Conservation (phyloP, 208 protist genomes). For the Zelonia costaricensis region DNA sequence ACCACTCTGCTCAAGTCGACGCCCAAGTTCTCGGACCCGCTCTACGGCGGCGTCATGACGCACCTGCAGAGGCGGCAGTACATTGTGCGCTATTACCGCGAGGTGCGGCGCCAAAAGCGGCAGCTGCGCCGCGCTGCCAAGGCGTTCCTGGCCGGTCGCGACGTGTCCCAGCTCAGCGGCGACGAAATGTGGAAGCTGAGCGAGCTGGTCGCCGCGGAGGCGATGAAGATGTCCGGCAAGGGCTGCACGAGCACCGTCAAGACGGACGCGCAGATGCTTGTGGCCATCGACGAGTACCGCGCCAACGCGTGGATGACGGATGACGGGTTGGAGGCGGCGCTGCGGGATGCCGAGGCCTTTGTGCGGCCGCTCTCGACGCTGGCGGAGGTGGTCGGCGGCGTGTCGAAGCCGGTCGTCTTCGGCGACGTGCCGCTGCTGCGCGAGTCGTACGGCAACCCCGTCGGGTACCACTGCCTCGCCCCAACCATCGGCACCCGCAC, state of each 20-base stretch:
- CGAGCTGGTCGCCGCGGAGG: constrained; percentile 45
- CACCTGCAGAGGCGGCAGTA: constrained; percentile 63
- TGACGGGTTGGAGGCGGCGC: constrained; percentile 26
- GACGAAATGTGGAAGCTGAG: constrained; percentile 81
- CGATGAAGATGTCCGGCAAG: constrained; percentile 38
- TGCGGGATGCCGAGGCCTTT: constrained; percentile 38
- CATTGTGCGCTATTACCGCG: constrained; percentile 52
- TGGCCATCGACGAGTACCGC: constrained; percentile 81
- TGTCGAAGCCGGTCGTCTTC: constrained; percentile 75
- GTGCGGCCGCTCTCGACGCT: constrained; percentile 36
- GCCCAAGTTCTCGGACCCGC: constrained; percentile 47
- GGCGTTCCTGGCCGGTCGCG: constrained; percentile 55
- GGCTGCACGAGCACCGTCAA: constrained; percentile 70
- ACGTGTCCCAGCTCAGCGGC: constrained; percentile 46
- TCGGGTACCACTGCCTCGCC: constrained; percentile 84
- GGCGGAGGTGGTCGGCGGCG: constrained; percentile 66
- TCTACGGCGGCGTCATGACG: constrained; percentile 45
- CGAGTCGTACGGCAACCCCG: constrained; percentile 70
- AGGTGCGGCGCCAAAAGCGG: constrained; percentile 35
- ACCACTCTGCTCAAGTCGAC: constrained; percentile 59
- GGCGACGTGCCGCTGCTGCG: constrained; percentile 72
- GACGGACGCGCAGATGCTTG: constrained; percentile 77
- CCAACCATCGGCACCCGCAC: constrained; percentile 77
- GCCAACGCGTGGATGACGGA: constrained; percentile 91
- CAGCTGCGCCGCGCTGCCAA: constrained; percentile 31